Evolutionary conservation across 306 rosid genomes (phyloP), one percentile per base, ranked within the genome.

Genomic region (Datisca glomerata): DNA sequence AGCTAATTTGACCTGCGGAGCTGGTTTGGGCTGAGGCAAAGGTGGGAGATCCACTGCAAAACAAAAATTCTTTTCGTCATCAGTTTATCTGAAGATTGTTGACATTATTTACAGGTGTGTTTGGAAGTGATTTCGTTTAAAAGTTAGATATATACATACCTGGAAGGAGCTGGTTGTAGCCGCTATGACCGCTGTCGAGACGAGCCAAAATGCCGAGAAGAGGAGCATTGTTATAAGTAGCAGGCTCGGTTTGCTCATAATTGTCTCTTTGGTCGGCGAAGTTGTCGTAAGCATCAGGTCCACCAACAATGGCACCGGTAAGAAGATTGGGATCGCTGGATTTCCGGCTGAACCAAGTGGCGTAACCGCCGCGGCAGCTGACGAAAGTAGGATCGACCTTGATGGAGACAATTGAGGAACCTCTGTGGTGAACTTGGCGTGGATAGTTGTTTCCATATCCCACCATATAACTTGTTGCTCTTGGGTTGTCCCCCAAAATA

Each of bases 171-270:
- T 84, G 98, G 62, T 58, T 78, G 50, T 72, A 84, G 19, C 66
- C 81, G 6, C 72, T 56, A 31, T 59, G 81, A 25, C 93, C 97
- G 3, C 77, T 75, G 34, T 58, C 46, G 6, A 89, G 67, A 19
- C 98, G 67, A 21, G 98, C 95, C 49, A 89, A 72, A 49, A 80
- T 64, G 24, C 98, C 98, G 2, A 84, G 53, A 50, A 84, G 75
- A 58, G 98, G 98, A 71, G 98, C 98, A 68, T 89, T 89, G 76
- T 89, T 89, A 69, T 89, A 89, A 17, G 98, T 89, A 41, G 98
- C 98, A 41, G 98, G 98, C 45, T 89, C 98, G 3, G 98, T 89
- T 52, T 89, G 98, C 61, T 89, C 92, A 55, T 80, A 89, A 27
- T 89, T 89, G 41, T 89, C 86, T 58, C 98, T 80, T 57, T 89